Base-by-base conservation (phyloP, 768 basidiomycete species). In the Termitomyces sp. region DNA sequence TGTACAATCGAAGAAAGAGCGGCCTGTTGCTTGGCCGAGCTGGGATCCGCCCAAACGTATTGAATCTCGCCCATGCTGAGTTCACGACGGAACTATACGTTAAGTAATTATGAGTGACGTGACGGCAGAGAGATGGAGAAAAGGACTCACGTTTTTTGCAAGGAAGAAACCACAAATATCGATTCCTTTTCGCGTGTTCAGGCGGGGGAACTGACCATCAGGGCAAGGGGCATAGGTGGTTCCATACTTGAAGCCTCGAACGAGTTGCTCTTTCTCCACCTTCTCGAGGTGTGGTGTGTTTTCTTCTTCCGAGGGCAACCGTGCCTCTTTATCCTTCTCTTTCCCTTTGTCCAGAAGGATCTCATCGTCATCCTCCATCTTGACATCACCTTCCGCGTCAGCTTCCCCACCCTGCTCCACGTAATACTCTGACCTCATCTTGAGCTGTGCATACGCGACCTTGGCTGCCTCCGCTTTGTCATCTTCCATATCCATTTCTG, bases 181-280 rank as follows among this genome's bases (percentile, higher is more conserved):
- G 51, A 98, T 89, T 0, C 96, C 96, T 67, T 88, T 89, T 69
- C 76, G 82, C 0, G 94, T 91, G n/a, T 78, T 75, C 42, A 97
- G 76, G 63, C 78, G 82, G 35, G 84, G 84, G 67, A 94, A 96
- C 57, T 88, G 86, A n/a, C 87, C 92, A 55, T 93, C 92, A 2
- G 92, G 90, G 73, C 89, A 89, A 0, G 92, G 93, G 3, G 86
- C 90, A 73, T 93, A 95, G 1, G 91, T 90, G 2, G 92, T 83
- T 20, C 96, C 96, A 68, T 97, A 96, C 74, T 91, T 91, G 79
- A 91, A 96, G 2, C 92, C 94, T 65, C 81, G 77, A 24, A 92
- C 79, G 8, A 95, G 84, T 40, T 94, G 83, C 66, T 92, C 90
- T 73, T 89, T 90, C 70, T 91, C 88, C 7, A 92, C 84, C 62